Evolutionary conservation across 1,284 basidiomycete species (phyloP), one percentile per base, ranked within the genome.

Genomic region (Hemileia vastatrix): DNA sequence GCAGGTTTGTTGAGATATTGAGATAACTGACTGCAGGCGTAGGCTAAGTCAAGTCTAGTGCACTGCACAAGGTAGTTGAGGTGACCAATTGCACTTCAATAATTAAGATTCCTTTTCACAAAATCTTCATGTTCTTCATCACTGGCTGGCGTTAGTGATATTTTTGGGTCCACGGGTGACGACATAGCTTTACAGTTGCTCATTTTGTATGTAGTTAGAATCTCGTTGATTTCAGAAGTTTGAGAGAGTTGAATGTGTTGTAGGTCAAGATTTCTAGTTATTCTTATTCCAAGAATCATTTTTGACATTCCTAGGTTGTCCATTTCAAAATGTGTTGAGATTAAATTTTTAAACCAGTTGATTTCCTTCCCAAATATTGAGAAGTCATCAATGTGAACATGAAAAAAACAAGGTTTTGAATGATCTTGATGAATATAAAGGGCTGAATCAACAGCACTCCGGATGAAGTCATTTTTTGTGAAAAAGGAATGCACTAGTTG

Each of bases 41-140:
- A 57, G 21, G 54, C 40, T 19, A 57, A 11, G 40, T 57, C 43
- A 8, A 44, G 54, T 47, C 43, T 11, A 4, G 54, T 57, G 23
- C 54, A 57, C 48, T 45, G 44, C 8, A 57, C 40, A 2, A 57
- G 18, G 23, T 47, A 57, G 21, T 57, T 57, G 2, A 57, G 54
- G 4, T 31, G 24, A 2, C 54, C 44, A 2, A 57, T 44, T 9
- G 54, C 54, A 15, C 24, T 2, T 45, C 23, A 11, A n/a, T 57
- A 58, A 2, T 27, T 21, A 0, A 47, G 2, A 4, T 21, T 27
- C 19, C 18, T 15, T 49, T 24, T 4, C 2, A 3, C 9, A 4
- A 49, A 19, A 21, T 49, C 15, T 3, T 15, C 24, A 18, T 15
- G 11, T 6, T 49, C 48, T 15, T 9, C 11, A 2, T 49, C 48